A percentile compares a stretch with the other conserved stretches of the same genome.
Evolutionary conservation across 2,329 filamentous ascomycete genomes (phyloP).

Genomic region (Penicillium hordei): DNA sequence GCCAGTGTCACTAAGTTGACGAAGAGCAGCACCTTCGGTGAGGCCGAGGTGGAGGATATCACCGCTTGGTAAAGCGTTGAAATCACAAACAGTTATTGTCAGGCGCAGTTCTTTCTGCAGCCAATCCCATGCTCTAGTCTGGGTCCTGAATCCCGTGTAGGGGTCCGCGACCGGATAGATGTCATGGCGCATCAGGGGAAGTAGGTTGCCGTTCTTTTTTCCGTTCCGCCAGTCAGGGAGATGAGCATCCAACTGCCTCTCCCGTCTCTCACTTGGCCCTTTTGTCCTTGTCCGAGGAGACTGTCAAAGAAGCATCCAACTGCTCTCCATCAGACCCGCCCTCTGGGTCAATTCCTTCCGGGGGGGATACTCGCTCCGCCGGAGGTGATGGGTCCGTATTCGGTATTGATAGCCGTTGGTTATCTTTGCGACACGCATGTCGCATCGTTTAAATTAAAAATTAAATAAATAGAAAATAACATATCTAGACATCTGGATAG

Average conservation of each 20-base stretch:
- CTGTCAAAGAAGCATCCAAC: constrained; percentile 47
- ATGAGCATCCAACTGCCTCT: constrained; percentile 45
- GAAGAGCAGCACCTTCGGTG: constrained; percentile 90
- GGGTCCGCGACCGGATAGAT: constrained; percentile 9
- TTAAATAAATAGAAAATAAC: neutral
- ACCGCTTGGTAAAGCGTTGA: constrained; percentile 72
- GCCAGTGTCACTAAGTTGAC: constrained; percentile 62
- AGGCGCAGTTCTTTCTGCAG: constrained; percentile 33
- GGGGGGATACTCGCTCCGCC: constrained; percentile 7
- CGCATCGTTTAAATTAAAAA: constrained; percentile 5
- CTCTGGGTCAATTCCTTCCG: constrained; percentile 23
- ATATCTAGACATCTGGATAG: too few species aligned
- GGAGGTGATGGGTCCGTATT: constrained; percentile 28
- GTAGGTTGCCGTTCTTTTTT: constrained; percentile 38
- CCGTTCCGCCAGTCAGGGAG: constrained; percentile 41
- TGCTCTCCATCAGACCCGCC: constrained; percentile 42
- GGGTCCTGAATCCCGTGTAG: constrained; percentile 6
- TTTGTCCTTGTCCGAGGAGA: constrained; percentile 29
- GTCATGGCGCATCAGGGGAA: constrained; percentile 29
- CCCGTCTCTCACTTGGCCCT: constrained; percentile 30
- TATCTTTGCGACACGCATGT: constrained; percentile 12
- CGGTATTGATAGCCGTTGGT: constrained; percentile 8
- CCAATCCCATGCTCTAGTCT: constrained; percentile 21
- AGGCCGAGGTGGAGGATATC: constrained; percentile 94
- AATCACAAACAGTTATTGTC: constrained; percentile 3